Base-by-base conservation (phyloP, 1,284 basidiomycete species). In the Fomitiporia mediterranea region DNA sequence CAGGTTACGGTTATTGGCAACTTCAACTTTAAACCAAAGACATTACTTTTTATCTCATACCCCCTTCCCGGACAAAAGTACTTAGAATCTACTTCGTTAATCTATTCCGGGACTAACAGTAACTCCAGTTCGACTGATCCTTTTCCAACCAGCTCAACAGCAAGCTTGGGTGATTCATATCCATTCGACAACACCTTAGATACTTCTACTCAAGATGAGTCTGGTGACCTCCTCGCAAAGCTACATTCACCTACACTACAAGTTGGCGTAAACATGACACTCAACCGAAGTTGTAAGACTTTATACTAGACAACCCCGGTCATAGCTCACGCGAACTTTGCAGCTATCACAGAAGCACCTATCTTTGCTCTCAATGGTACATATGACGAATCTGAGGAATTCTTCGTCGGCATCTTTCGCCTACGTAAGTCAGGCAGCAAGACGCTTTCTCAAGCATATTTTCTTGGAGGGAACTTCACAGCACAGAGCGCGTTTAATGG, bases 301-400 rank as follows among this genome's bases (percentile, higher is more conserved):
- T 27, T n/a, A 25, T 28, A 25, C 27, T 23, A 21, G 17, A 51
- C 5, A 17, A 50, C 21, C 2, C 2, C 11, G 5, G 7, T 28
- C 35, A 35, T 7, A 48, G 17, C 19, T 48, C 46, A 25, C 15
- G 15, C 3, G 28, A 23, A 34, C 27, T 13, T 9, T n/a, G 4
- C 25, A 55, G 53, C 30, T n/a, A 49, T 58, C 39, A 39, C 35
- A 1, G 15, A 46, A 17, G 13, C 44, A 25, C 57, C 53, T 3
- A 21, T 55, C 32, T 55, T 55, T 21, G 47, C 57, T 38, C 37
- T 57, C 17, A 54, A 51, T 46, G 53, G 57, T 21, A 55, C 43
- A 6, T 52, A 51, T 25, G 46, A 51, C 27, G 37, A 32, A 37
- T 34, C 46, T 8, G 48, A 57, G 5, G 37, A 19, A 11, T 58